Evolutionary conservation across 441 rosid genomes (phyloP).

Genomic region (Macaranga tanarius): DNA sequence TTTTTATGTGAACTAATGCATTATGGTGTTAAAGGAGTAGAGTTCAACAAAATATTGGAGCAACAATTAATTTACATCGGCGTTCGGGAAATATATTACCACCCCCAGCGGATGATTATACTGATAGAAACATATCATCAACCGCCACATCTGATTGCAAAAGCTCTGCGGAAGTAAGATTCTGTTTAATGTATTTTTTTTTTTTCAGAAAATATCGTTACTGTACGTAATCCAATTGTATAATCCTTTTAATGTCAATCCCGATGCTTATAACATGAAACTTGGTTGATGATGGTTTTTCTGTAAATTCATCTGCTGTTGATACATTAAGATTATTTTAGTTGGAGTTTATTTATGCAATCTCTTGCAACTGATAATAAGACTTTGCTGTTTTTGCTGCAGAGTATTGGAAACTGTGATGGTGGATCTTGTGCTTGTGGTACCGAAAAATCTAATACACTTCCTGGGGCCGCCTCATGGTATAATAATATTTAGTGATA

Average conservation of each 20-base stretch:
- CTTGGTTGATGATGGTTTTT: background rate
- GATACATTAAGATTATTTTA: background rate
- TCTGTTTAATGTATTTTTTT: background rate
- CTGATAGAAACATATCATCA: slow-evolving; percentile 32
- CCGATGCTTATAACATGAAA: background rate
- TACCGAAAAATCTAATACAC: slow-evolving; percentile 49
- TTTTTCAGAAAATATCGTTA: background rate
- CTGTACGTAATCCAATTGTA: background rate
- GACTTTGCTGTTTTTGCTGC: slow-evolving; percentile 24
- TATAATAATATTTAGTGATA: slow-evolving; percentile 23
- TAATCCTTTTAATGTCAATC: background rate
- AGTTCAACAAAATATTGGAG: slow-evolving; percentile 54
- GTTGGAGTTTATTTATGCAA: background rate
- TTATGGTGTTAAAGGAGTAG: slow-evolving; percentile 42
- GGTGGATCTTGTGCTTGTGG: slow-evolving; percentile 61
- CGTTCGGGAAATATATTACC: slow-evolving; percentile 57
- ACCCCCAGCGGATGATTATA: slow-evolving; percentile 50
- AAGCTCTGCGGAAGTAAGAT: slow-evolving; percentile 46
- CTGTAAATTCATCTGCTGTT: background rate
- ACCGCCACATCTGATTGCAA: slow-evolving; percentile 36
- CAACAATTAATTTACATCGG: slow-evolving; percentile 46
- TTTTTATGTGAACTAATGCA: background rate
- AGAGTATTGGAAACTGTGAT: slow-evolving; percentile 41
- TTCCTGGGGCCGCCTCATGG: slow-evolving; percentile 88
- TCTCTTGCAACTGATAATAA: slow-evolving; percentile 15